Percentiles rank a stretch among this genome's conserved stretches.
phyloP scores from a whole-genome alignment of 495 filamentous ascomycete genomes.

The Echria macrotheca region DNA sequence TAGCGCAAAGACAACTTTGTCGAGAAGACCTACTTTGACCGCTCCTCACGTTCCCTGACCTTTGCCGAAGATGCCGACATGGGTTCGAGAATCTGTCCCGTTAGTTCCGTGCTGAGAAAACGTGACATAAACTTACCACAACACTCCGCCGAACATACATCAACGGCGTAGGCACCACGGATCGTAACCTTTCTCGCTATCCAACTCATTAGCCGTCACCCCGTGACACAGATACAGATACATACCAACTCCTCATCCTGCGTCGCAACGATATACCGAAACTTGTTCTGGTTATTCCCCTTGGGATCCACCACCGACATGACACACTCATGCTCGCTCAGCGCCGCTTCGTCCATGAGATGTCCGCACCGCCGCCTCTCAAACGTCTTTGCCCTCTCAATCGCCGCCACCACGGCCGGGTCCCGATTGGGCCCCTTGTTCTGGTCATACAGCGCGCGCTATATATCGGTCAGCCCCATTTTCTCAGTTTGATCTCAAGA shows the following conservation, averaged over 20 bases:
- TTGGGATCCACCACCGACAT: slow-evolving; percentile 72
- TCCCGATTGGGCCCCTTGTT: slow-evolving; percentile 48
- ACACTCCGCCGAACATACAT: slow-evolving; percentile 81
- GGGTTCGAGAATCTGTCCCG: slow-evolving; percentile 58
- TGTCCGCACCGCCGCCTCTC: slow-evolving; percentile 89
- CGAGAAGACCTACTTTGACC: slow-evolving; percentile 69
- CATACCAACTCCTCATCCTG: slow-evolving; percentile 47
- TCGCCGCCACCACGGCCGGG: slow-evolving; percentile 51
- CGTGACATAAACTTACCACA: slow-evolving; percentile 58
- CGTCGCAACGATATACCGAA: slow-evolving; percentile 83
- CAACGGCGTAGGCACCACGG: slow-evolving; percentile 39
- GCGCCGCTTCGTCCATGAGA: slow-evolving; percentile 70
- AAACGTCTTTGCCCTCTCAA: slow-evolving; percentile 63
- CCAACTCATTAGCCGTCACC: no score
- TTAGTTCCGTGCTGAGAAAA: not conserved
- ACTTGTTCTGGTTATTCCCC: slow-evolving; percentile 66
- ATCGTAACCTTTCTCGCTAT: slow-evolving; percentile 26
- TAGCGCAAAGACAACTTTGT: slow-evolving; percentile 10
- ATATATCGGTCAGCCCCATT: slow-evolving; percentile 40
- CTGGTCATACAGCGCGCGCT: slow-evolving; percentile 59
- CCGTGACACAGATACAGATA: no score
- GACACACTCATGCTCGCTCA: slow-evolving; percentile 73
- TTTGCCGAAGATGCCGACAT: slow-evolving; percentile 62
- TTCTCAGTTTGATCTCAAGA: no score
- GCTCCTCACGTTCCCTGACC: slow-evolving; percentile 63